Evolutionary conservation across 2,329 filamentous ascomycete species (phyloP).

Genomic region (Aplosporella prunicola): DNA sequence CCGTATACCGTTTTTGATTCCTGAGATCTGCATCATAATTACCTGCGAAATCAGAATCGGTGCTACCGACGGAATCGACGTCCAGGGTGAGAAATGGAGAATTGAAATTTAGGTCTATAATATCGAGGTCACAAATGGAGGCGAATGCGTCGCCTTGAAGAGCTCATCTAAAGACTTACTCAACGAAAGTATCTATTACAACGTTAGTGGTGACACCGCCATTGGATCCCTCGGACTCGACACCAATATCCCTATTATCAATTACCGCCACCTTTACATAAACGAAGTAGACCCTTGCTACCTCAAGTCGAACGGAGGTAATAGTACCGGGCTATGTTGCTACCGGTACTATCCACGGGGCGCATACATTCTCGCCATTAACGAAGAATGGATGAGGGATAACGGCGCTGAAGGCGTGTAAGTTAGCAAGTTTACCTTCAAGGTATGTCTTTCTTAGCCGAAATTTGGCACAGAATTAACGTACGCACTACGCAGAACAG

Average conservation of each 20-base stretch:
- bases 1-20: slow-evolving; percentile 13
- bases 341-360: too few species aligned
- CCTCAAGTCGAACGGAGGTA: slow-evolving; percentile 4
- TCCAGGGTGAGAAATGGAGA: slow-evolving; percentile 13
- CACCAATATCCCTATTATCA: slow-evolving; percentile 13
- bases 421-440: slow-evolving; percentile 2
- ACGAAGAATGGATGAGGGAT: slow-evolving; percentile 3
- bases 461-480: neutral
- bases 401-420: neutral
- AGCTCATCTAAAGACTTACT: slow-evolving; percentile 16
- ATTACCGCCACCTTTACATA: slow-evolving; percentile 14
- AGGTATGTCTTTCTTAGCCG: neutral
- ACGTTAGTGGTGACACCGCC: slow-evolving; percentile 14
- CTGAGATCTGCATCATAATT: slow-evolving; percentile 14
- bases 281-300: slow-evolving; percentile 11
- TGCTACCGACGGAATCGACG: slow-evolving; percentile 15
- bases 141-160: slow-evolving; percentile 16
- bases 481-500: neutral
- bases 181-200: slow-evolving; percentile 16
- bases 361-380: neutral
- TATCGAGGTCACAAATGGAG: slow-evolving; percentile 16
- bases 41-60: slow-evolving; percentile 15
- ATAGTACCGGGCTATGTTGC: neutral
- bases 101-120: slow-evolving; percentile 16
- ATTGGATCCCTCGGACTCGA: slow-evolving; percentile 14